Evolutionary conservation across 225 moss, liverwort and hornwort genomes (phyloP).

Genomic region (Antitrichia curtipendula): DNA sequence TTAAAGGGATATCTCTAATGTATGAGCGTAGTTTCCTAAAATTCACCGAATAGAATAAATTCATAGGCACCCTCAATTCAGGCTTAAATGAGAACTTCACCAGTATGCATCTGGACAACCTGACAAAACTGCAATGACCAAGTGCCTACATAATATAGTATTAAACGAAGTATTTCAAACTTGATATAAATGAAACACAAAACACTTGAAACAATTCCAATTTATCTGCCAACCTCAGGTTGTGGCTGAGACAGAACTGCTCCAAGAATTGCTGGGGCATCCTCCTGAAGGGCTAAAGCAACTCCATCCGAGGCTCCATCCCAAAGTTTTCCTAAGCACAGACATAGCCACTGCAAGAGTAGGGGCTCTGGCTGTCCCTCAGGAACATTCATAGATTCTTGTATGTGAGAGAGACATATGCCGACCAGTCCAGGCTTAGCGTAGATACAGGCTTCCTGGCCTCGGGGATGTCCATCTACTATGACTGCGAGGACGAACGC

Average conservation of each 20-base stretch:
- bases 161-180: background rate
- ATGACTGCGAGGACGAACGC: conserved; percentile 95
- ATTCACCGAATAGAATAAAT: background rate
- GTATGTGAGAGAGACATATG: conserved; percentile 70
- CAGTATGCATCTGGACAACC: background rate
- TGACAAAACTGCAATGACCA: background rate
- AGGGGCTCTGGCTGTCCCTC: conserved; percentile 66
- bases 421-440: conserved; percentile 50
- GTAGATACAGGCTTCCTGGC: conserved; percentile 79
- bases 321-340: conserved; percentile 95
- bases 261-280: conserved; percentile 57
- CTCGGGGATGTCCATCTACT: conserved; percentile 78
- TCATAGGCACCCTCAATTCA: background rate
- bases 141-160: background rate
- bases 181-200: background rate
- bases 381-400: conserved; percentile 28
- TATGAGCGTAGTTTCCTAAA: background rate
- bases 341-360: conserved; percentile 88
- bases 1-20: background rate
- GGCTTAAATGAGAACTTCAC: background rate
- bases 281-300: conserved; percentile 46
- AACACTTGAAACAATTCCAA: background rate
- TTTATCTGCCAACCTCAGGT: conserved; percentile 56
- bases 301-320: conserved; percentile 66
- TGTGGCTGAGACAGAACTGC: conserved; percentile 74